Evolutionary conservation across 2,329 filamentous ascomycete species (phyloP).

Genomic region (Alternaria sp.): DNA sequence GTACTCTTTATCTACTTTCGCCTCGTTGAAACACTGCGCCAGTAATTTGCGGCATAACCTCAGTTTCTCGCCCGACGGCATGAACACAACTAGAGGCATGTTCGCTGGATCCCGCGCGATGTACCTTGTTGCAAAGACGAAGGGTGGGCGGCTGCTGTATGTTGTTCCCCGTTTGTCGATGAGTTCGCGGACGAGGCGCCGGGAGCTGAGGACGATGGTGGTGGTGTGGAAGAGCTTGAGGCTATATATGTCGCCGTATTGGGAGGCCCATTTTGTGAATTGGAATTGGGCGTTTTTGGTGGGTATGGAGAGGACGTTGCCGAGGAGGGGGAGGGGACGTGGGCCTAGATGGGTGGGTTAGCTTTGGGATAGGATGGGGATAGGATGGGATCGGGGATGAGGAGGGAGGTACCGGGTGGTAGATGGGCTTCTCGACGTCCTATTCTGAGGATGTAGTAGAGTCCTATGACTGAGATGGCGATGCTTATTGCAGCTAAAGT

Average conservation of each 20-base stretch:
- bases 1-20: slow-evolving; percentile 53
- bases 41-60: slow-evolving; percentile 53
- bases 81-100: slow-evolving; percentile 46
- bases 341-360: slow-evolving; percentile 6
- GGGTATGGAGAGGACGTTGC: slow-evolving; percentile 8
- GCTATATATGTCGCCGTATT: slow-evolving; percentile 16
- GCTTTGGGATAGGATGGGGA: not conserved
- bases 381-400: not conserved
- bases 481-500: not conserved
- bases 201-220: slow-evolving; percentile 8
- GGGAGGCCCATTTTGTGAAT: slow-evolving; percentile 31
- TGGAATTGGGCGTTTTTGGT: slow-evolving; percentile 2
- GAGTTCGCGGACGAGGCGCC: slow-evolving; percentile 6
- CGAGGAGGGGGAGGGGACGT: slow-evolving; percentile 6
- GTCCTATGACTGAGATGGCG: not conserved
- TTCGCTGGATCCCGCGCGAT: slow-evolving; percentile 55
- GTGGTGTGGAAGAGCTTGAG: slow-evolving; percentile 9
- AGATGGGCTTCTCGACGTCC: not conserved
- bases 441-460: not conserved
- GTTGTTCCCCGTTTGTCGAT: slow-evolving; percentile 8
- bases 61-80: slow-evolving; percentile 57
- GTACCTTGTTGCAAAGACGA: slow-evolving; percentile 34
- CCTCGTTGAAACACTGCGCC: slow-evolving; percentile 56
- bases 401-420: not conserved
- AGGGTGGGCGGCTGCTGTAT: slow-evolving; percentile 8